These are phyloP conservation scores for Coniochaeta prunicola DNA, from an alignment of 2,329 filamentous ascomycete genomes.

Conservation along the genomic window DNA sequence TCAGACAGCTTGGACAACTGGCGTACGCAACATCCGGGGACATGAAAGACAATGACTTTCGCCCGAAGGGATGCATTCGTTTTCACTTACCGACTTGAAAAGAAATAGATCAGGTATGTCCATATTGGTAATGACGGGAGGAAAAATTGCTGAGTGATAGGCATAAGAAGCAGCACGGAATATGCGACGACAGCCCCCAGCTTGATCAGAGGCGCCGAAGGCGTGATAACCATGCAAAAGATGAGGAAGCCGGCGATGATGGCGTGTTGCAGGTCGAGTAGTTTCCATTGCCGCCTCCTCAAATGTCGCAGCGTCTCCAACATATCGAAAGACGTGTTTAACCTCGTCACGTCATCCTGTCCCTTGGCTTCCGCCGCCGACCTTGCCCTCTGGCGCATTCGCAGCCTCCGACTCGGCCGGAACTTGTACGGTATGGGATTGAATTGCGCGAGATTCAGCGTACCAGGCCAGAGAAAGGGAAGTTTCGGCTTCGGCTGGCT, in stretches of 20 bases:
- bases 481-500: slow-evolving; percentile 17
- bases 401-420: slow-evolving; percentile 17
- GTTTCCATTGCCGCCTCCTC: slow-evolving; percentile 70
- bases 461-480: slow-evolving; percentile 17
- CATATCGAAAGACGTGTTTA: slow-evolving; percentile 79
- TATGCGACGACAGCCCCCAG: slow-evolving; percentile 61
- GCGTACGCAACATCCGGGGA: background rate
- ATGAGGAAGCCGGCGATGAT: slow-evolving; percentile 66
- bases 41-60: background rate
- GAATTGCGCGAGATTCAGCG: slow-evolving; percentile 18
- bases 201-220: slow-evolving; percentile 74
- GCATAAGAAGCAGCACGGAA: slow-evolving; percentile 66
- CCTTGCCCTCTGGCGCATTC: slow-evolving; percentile 15
- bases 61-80: background rate
- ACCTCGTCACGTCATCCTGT: slow-evolving; percentile 57
- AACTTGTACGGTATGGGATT: slow-evolving; percentile 24
- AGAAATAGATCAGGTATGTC: slow-evolving; percentile 86
- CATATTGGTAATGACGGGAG: slow-evolving; percentile 79
- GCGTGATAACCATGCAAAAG: slow-evolving; percentile 78
- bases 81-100: slow-evolving; percentile 72
- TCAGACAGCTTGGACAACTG: background rate
- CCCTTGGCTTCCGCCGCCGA: slow-evolving; percentile 8
- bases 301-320: slow-evolving; percentile 69
- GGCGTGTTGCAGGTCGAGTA: slow-evolving; percentile 80
- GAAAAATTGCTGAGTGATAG: slow-evolving; percentile 84